A percentile compares a stretch with the other conserved stretches of the same genome.
Conservation (phyloP, 1,139 yeast species). For the Saccharomyces hybrid region DNA sequence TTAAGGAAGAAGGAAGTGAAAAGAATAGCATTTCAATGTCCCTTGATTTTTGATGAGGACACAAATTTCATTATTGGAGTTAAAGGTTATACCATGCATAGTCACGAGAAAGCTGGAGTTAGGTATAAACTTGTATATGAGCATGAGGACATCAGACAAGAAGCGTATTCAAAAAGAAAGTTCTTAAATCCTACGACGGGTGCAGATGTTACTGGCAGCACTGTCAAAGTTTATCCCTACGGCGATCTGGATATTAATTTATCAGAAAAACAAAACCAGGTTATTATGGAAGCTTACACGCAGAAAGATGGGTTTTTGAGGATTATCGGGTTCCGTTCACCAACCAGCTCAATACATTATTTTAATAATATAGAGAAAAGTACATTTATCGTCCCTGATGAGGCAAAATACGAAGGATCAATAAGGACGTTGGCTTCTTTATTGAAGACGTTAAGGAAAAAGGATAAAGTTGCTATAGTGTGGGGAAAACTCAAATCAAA, state of each 20-base stretch:
- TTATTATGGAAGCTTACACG: constrained; percentile 34
- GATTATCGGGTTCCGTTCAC: constrained; percentile 58
- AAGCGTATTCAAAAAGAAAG: constrained; percentile 47
- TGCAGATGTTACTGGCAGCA: constrained; percentile 35
- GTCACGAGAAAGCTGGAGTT: constrained; percentile 43
- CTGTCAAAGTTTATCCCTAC: constrained; percentile 36
- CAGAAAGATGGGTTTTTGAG: constrained; percentile 40
- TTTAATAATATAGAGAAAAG: constrained; percentile 50
- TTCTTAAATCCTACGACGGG: constrained; percentile 39
- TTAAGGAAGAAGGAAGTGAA: constrained; percentile 53
- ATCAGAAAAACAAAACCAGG: constrained; percentile 30
- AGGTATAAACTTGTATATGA: constrained; percentile 44
- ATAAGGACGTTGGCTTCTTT: constrained; percentile 59
- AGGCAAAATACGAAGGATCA: constrained; percentile 54
- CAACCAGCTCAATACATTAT: constrained; percentile 39
- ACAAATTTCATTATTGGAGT: constrained; percentile 49
- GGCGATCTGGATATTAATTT: constrained; percentile 42
- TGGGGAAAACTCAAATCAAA: constrained; percentile 59
- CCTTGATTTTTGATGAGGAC: constrained; percentile 43
- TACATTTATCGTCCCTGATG: constrained; percentile 53
- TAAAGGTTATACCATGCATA: constrained; percentile 61
- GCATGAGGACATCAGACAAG: constrained; percentile 43
- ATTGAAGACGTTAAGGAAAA: constrained; percentile 50
- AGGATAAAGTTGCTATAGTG: constrained; percentile 53
- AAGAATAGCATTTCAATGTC: constrained; percentile 56